These are phyloP conservation scores for Kwoniella dendrophila DNA, from an alignment of 768 basidiomycete species.

Conservation along the genomic window DNA sequence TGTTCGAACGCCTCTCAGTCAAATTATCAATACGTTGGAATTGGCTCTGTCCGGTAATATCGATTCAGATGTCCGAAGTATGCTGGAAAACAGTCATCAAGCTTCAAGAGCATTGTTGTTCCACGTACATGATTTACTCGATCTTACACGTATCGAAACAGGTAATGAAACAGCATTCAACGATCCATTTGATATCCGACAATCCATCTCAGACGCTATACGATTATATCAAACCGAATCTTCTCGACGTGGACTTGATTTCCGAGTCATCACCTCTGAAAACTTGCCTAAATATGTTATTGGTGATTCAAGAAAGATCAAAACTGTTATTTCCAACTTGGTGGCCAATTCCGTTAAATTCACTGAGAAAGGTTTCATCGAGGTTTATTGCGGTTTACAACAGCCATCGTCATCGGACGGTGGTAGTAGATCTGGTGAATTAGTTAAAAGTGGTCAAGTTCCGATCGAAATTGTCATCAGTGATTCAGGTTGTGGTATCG, in stretches of 20 bases:
- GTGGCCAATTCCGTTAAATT: slow-evolving; percentile 81
- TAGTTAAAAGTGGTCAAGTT: slow-evolving; percentile 14
- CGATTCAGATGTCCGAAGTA: slow-evolving; percentile 72
- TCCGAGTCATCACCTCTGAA: slow-evolving; percentile 63
- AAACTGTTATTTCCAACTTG: slow-evolving; percentile 74
- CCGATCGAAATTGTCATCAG: slow-evolving; percentile 71
- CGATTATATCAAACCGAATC: slow-evolving; percentile 70
- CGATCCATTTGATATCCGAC: slow-evolving; percentile 71
- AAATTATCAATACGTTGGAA: slow-evolving; percentile 84
- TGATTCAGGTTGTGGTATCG: slow-evolving; percentile 75
- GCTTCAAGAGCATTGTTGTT: slow-evolving; percentile 76
- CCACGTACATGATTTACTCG: slow-evolving; percentile 80
- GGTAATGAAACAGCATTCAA: slow-evolving; percentile 74
- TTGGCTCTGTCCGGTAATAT: slow-evolving; percentile 75
- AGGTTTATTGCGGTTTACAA: slow-evolving; percentile 62
- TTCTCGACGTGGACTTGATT: slow-evolving; percentile 64
- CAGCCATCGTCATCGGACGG: slow-evolving; percentile 36
- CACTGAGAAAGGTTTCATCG: slow-evolving; percentile 66
- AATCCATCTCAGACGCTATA: slow-evolving; percentile 66
- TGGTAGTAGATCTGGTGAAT: slow-evolving; percentile 7
- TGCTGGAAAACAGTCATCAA: slow-evolving; percentile 70
- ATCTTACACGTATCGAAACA: slow-evolving; percentile 74
- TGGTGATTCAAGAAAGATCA: slow-evolving; percentile 73
- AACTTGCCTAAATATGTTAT: slow-evolving; percentile 65
- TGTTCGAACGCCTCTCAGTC: slow-evolving; percentile 62